Conservation (phyloP, 495 filamentous ascomycete genomes). For the Glutinoglossum americanum region DNA sequence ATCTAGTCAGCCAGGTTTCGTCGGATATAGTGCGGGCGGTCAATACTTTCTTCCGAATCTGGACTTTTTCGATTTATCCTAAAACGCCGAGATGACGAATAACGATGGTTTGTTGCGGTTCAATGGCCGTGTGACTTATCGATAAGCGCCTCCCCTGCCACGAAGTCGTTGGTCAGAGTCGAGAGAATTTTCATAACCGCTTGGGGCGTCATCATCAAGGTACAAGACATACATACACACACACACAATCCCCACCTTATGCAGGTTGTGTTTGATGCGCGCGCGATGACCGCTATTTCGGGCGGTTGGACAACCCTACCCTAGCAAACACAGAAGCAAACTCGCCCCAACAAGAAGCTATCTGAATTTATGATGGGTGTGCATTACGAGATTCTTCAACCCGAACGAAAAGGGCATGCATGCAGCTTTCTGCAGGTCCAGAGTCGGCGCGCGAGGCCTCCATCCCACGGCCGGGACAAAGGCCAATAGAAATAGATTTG, state of each 20-base stretch:
- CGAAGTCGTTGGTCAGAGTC: too few relatives aligned
- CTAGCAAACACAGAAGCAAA: neutral
- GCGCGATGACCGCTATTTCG: neutral
- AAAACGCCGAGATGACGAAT: neutral
- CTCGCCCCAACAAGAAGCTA: neutral
- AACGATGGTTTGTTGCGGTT: too few relatives aligned
- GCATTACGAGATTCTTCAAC: neutral
- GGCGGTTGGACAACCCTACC: neutral
- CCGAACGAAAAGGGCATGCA: neutral
- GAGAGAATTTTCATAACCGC: neutral
- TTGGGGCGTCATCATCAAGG: neutral
- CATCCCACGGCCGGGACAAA: neutral
- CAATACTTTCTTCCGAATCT: neutral
- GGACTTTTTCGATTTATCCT: neutral
- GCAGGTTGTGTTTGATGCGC: neutral
- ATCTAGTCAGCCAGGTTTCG: neutral
- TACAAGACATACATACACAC: neutral
- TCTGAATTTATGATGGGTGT: too few relatives aligned
- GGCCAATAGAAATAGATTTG: neutral
- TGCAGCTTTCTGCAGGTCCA: neutral
- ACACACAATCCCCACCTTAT: neutral
- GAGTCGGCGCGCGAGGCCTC: neutral
- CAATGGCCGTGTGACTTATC: neutral
- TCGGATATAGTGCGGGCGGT: neutral
- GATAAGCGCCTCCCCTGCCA: slow-evolving; percentile 2